Evolutionary conservation across 2,329 filamentous ascomycete genomes (phyloP).

Genomic region (Colletotrichum godetiae): DNA sequence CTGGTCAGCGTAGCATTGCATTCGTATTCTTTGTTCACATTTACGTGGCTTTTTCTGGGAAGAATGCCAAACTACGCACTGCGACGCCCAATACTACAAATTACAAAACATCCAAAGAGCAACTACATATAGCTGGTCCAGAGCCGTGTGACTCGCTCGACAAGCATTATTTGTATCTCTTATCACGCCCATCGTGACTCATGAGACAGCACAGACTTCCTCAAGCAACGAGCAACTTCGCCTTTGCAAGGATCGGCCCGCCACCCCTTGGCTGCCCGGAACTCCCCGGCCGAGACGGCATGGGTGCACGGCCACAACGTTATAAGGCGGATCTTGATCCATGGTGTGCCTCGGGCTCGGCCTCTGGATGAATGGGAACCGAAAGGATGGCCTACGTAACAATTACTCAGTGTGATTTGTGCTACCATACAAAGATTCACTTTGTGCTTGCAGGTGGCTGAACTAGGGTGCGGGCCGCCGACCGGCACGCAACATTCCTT

Average conservation of each 20-base stretch:
- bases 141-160: background rate
- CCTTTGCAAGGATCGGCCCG: constrained; percentile 26
- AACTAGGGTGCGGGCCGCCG: background rate
- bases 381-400: background rate
- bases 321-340: constrained; percentile 20
- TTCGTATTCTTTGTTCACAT: too few relatives aligned
- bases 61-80: background rate
- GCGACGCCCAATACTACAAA: too few relatives aligned
- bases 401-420: background rate
- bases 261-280: constrained; percentile 2
- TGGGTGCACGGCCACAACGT: constrained; percentile 22
- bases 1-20: too few relatives aligned
- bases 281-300: background rate
- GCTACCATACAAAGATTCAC: background rate
- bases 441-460: background rate
- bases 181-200: background rate
- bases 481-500: background rate
- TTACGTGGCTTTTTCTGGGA: too few relatives aligned
- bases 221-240: background rate
- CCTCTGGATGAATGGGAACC: background rate
- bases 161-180: background rate
- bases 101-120: background rate
- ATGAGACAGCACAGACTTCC: background rate
- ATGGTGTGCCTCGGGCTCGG: background rate
- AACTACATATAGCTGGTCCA: background rate